Percentiles rank a stretch among this genome's conserved stretches.
Conservation (phyloP, 140 eudicot genomes). For the Flaveria floridana region DNA sequence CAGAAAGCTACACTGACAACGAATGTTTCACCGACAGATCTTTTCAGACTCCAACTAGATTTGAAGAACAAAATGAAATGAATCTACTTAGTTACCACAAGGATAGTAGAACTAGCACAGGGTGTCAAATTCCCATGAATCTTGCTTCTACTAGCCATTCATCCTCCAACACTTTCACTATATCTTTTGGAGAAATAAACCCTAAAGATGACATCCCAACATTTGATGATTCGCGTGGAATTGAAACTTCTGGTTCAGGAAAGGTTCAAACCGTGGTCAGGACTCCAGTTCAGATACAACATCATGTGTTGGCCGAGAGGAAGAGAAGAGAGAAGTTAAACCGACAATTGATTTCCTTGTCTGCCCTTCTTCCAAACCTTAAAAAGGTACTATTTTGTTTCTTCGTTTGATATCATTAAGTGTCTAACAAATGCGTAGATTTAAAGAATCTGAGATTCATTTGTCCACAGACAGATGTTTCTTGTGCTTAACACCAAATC, state of each 20-base stretch:
- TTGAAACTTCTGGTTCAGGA: conserved; percentile 2
- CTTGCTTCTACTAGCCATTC: conserved; percentile 1
- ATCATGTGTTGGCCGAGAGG: conserved; percentile 57
- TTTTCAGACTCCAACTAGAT: conserved; percentile 12
- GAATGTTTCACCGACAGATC: neutral
- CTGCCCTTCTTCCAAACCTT: conserved; percentile 68
- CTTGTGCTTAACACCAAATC: conserved; percentile 1
- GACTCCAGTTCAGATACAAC: conserved; percentile 35
- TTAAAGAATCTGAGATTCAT: neutral
- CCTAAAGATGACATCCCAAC: conserved; percentile 10
- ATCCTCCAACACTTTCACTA: conserved; percentile 25
- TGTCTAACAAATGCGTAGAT: neutral
- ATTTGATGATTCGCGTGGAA: neutral
- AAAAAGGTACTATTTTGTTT: conserved; percentile 49
- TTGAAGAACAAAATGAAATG: conserved; percentile 21
- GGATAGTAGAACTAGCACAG: conserved; percentile 13
- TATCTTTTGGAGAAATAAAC: conserved; percentile 32
- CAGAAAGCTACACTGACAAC: conserved; percentile 13
- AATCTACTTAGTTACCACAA: conserved; percentile 8
- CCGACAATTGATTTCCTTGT: conserved; percentile 50
- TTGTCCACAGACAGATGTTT: neutral
- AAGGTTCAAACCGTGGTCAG: conserved; percentile 22
- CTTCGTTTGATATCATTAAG: neutral
- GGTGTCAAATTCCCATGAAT: conserved; percentile 13
- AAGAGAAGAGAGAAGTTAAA: conserved; percentile 53